Percentiles rank a stretch among this genome's conserved stretches.
Conservation (phyloP, 2,329 filamentous ascomycete genomes). For the Penicillium sclerotigenum region DNA sequence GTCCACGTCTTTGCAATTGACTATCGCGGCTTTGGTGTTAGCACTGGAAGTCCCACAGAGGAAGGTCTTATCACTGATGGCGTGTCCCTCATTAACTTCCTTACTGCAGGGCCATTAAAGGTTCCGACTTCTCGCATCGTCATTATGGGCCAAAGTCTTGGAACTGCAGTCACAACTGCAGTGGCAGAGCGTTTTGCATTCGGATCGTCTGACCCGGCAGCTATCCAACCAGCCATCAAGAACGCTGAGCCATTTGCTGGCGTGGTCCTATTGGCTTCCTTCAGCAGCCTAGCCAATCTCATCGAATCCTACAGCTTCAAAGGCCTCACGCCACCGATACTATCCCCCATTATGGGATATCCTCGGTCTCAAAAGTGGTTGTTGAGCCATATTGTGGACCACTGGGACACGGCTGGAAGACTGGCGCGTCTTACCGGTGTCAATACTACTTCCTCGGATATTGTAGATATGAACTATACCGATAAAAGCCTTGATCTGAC, state of each 20-base stretch:
- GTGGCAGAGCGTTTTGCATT: slow-evolving; percentile 69
- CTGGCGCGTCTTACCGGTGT: slow-evolving; percentile 48
- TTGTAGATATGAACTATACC: slow-evolving; percentile 54
- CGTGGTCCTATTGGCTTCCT: slow-evolving; percentile 74
- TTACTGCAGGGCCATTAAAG: slow-evolving; percentile 54
- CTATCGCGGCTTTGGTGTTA: slow-evolving; percentile 83
- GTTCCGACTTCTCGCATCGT: slow-evolving; percentile 71
- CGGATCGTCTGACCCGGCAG: slow-evolving; percentile 32
- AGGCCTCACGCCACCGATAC: slow-evolving; percentile 69
- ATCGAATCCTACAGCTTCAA: slow-evolving; percentile 73
- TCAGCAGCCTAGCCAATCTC: slow-evolving; percentile 70
- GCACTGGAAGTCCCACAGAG: slow-evolving; percentile 77
- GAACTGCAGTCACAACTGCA: slow-evolving; percentile 77
- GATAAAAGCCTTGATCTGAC: slow-evolving; percentile 59
- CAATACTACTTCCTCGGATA: slow-evolving; percentile 29
- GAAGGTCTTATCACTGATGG: slow-evolving; percentile 77
- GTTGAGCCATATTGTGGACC: slow-evolving; percentile 66
- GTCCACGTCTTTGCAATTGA: slow-evolving; percentile 83
- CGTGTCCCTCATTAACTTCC: slow-evolving; percentile 66
- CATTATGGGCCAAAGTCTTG: slow-evolving; percentile 80
- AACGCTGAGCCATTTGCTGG: slow-evolving; percentile 67
- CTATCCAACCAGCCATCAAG: slow-evolving; percentile 42
- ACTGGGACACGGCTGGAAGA: slow-evolving; percentile 71
- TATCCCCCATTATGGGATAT: slow-evolving; percentile 70
- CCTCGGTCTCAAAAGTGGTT: slow-evolving; percentile 63